Evolutionary conservation across 495 filamentous ascomycete species (phyloP), one percentile per base, ranked within the genome.

Genomic region (Evernia prunastri): DNA sequence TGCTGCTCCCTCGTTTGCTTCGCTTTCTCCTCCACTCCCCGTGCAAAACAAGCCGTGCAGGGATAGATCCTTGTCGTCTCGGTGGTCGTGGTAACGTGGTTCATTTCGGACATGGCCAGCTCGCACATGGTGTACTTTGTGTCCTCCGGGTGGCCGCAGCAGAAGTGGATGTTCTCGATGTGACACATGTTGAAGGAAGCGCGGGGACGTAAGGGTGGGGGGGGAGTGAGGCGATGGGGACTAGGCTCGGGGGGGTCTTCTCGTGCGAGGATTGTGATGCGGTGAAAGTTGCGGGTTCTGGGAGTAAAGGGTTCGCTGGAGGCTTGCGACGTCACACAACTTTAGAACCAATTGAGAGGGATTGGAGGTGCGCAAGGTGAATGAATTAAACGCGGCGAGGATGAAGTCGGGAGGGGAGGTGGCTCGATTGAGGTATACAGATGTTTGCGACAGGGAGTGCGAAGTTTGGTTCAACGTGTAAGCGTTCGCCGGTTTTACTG

Each of bases 1-100:
- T 70, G 35, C 40, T 63, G 68, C 35, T 63, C 67, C 36, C 72
- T 72, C 39, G 63, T 59, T 65, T 66, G 69, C 63, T 72, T 73
- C 20, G 72, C 71, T 33, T 74, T 73, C 10, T 58, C 58, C 18
- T 63, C 66, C 20, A 65, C 69, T 31, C 66, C 63, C 37, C 59
- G 35, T 3, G 49, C 61, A 39, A 68, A 68, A 25, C 63, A 65
- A 10, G 60, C 36, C 17, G 66, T 57, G 58, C 66, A 68, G 20
- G 57, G 66, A 58, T 65, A 60, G 20, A 49, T 65, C 37, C 63
- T 65, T 17, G 53, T 58, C 13, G 63, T 58, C 29, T 64, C 33
- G 9, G 49, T 56, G 47, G 59, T 68, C 47, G 56, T 59, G 51
- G 66, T 68, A 13, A 42, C 23, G 20, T 68, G 66, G 29, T 61